These are phyloP conservation scores for Brassica cretica DNA, from an alignment of 345 rosid genomes.

Conservation along the genomic window DNA sequence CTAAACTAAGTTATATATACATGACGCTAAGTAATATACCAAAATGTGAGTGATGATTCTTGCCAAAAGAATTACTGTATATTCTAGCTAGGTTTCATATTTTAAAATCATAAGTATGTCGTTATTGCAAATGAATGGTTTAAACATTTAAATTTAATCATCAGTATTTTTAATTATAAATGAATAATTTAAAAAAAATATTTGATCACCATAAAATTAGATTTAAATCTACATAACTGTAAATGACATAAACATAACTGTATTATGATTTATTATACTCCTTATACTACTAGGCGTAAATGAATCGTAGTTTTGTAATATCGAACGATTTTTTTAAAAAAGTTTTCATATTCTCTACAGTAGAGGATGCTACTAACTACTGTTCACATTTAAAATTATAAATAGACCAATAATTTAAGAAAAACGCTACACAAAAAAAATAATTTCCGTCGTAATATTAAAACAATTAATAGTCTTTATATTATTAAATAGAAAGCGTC, in stretches of 20 bases:
- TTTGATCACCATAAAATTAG: no score
- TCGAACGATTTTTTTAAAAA: no score
- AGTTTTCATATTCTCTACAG: no score
- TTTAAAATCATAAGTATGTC: background rate
- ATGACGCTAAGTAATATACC: background rate
- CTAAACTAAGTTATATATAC: background rate
- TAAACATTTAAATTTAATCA: background rate
- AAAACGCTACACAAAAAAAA: background rate
- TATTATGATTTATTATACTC: no score
- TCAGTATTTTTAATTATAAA: background rate
- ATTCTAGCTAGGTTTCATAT: background rate
- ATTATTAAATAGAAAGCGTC: constrained; percentile 13
- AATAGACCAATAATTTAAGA: background rate
- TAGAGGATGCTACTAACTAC: no score
- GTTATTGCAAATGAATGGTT: background rate
- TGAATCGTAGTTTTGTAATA: no score
- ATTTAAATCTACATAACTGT: no score
- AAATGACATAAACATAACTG: no score
- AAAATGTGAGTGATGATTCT: background rate
- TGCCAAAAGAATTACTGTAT: background rate
- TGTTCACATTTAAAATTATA: no score
- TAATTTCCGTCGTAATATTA: background rate
- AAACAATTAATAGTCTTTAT: background rate
- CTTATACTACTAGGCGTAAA: no score
- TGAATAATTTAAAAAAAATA: background rate